A percentile compares a stretch with the other conserved stretches of the same genome.
phyloP scores from a whole-genome alignment of 345 rosid genomes.

The Raphanus sativus region DNA sequence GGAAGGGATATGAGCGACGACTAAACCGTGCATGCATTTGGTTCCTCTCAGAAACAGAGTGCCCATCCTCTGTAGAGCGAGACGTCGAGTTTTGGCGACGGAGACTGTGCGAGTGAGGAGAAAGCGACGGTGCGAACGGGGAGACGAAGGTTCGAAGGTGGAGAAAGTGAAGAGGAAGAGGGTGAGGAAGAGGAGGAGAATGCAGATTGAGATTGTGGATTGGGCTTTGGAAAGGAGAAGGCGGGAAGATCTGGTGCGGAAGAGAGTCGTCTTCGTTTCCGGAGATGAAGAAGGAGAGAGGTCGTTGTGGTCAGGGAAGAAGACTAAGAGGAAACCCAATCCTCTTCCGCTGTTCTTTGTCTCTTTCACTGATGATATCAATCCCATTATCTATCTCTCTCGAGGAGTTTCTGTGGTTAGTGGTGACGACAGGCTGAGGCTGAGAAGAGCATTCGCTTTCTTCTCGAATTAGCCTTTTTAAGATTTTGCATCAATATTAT shows the following conservation, averaged over 20 bases:
- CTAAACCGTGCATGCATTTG: slow-evolving; percentile 31
- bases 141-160: slow-evolving; percentile 35
- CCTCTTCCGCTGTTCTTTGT: slow-evolving; percentile 38
- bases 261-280: slow-evolving; percentile 48
- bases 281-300: slow-evolving; percentile 9
- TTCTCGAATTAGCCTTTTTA: slow-evolving; percentile 9
- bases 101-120: slow-evolving; percentile 32
- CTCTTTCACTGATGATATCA: slow-evolving; percentile 36
- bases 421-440: slow-evolving; percentile 22
- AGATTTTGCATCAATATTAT: not conserved
- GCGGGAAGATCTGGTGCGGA: slow-evolving; percentile 39
- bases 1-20: slow-evolving; percentile 63
- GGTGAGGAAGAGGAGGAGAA: slow-evolving; percentile 60
- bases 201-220: slow-evolving; percentile 80
- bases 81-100: not conserved
- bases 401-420: not conserved
- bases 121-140: slow-evolving; percentile 34
- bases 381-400: slow-evolving; percentile 23
- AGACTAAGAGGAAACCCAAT: slow-evolving; percentile 73
- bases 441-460: not conserved
- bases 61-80: slow-evolving; percentile 42
- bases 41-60: slow-evolving; percentile 39
- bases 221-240: slow-evolving; percentile 65
- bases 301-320: slow-evolving; percentile 63
- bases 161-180: slow-evolving; percentile 88